Percentiles rank a stretch among this genome's conserved stretches.
Conservation (phyloP, 768 basidiomycete genomes). For the Termitomyces eurrhizus region DNA sequence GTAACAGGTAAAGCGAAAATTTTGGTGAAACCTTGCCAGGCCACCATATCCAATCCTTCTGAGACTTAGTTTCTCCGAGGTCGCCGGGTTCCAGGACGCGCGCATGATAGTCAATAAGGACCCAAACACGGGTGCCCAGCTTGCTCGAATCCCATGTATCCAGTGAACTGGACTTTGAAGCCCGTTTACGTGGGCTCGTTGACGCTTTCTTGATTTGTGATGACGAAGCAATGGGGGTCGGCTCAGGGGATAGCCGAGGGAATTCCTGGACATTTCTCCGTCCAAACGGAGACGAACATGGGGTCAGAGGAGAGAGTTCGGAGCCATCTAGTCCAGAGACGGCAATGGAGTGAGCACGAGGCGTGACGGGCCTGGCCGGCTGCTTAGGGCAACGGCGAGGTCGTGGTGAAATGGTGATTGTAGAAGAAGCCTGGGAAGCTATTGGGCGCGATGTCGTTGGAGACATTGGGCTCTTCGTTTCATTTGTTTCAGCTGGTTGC, state of each 20-base stretch:
- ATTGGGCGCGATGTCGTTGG: conserved; percentile 6
- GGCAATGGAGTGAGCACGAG: conserved; percentile 1
- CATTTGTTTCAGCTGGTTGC: not conserved
- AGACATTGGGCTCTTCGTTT: conserved; percentile 7
- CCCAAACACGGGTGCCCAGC: conserved; percentile 47
- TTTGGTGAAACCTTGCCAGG: conserved; percentile 51
- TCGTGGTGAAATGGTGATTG: not conserved
- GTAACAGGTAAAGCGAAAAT: conserved; percentile 6
- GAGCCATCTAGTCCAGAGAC: conserved; percentile 9
- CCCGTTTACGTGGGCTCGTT: conserved; percentile 6
- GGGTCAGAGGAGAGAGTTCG: conserved; percentile 15
- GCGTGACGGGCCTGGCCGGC: not conserved
- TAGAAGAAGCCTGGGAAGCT: conserved; percentile 1
- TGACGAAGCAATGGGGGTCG: not conserved
- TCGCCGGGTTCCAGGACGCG: conserved; percentile 28
- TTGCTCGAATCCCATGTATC: conserved; percentile 20
- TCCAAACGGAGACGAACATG: conserved; percentile 13
- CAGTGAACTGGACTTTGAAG: not conserved
- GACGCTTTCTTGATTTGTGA: not conserved
- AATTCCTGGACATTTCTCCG: not conserved
- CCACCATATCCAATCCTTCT: conserved; percentile 56
- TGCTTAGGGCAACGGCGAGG: conserved; percentile 11
- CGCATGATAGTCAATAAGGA: conserved; percentile 41
- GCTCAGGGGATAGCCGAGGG: conserved; percentile 7
- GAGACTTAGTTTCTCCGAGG: conserved; percentile 13